Base-by-base conservation (phyloP, 108 stramenopile genomes). In the Fistulifera pelliculosa region DNA sequence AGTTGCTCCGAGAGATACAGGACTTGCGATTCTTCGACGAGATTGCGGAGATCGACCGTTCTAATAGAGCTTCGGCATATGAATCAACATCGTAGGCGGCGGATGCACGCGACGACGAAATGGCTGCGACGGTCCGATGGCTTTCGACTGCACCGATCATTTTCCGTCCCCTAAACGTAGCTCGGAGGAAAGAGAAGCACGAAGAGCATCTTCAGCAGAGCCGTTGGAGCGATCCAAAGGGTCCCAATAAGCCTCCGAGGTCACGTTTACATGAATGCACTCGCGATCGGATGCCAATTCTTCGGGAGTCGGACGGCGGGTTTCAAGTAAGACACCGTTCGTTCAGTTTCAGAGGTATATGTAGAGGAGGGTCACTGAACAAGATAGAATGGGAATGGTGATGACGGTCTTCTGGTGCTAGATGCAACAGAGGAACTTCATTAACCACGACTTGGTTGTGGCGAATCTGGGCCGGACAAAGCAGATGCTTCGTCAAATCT, bases 381-480 rank as follows among this genome's bases (percentile, higher is more conserved):
- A 51, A 23, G 7, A 51, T 51, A n/a, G 24, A 26, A 35, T 35
- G 31, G 31, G 6, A 6, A 3, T 35, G 6, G 6, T 3, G 31
- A 8, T 8, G 31, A 35, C 31, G 31, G 3, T 35, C 6, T 35
- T 35, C 31, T 8, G 31, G 31, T 6, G 31, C 6, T 35, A 35
- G 31, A 8, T 17, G 25, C 4, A 57, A 23, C 41, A 25, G 27
- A 27, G 66, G 66, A 15, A 2, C 1, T 18, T 75, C 68, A 27
- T 52, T 42, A 15, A 75, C 58, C 1, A 11, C 26, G 13, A 71
- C 26, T 7, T 70, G 71, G 49, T 49, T 47, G 18, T 42, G 13
- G 27, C 77, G 62, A 8, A 71, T 15, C 41, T 79, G 69, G 45
- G 60, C 68, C 8, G 77, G 62, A 41, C 68, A 61, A 8, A 79